A percentile compares a stretch with the other conserved stretches of the same genome.
phyloP scores from a whole-genome alignment of 2,329 filamentous ascomycete genomes.

The Stenocarpella maydis region DNA sequence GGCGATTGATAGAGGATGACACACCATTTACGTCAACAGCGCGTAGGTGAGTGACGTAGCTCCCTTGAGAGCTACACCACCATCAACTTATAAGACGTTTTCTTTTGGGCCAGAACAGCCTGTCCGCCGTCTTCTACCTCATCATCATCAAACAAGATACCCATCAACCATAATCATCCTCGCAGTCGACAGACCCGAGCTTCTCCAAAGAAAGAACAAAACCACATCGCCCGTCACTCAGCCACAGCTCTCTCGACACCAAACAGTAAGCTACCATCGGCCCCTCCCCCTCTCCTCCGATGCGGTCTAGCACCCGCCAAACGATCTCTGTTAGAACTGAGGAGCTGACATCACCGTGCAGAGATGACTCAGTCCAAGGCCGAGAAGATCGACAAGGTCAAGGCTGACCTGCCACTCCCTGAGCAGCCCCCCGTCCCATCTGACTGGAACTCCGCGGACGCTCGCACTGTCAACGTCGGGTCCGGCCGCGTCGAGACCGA shows the following conservation, averaged over 20 bases:
- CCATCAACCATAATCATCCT: background rate
- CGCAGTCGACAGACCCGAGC: background rate
- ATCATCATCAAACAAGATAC: conserved; percentile 24
- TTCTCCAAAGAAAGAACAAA: background rate
- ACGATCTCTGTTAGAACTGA: background rate
- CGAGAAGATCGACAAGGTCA: conserved; percentile 71
- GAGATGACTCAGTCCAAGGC: conserved; percentile 61
- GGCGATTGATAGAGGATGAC: background rate
- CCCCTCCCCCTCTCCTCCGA: background rate
- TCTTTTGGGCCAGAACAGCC: background rate
- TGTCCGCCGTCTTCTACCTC: background rate
- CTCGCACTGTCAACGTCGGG: conserved; percentile 73
- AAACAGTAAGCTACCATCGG: conserved; percentile 25
- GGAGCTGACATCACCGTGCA: conserved; percentile 14
- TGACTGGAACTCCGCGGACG: conserved; percentile 80
- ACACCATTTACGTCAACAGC: conserved; percentile 35
- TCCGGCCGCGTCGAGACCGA: conserved; percentile 64
- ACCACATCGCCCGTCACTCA: background rate
- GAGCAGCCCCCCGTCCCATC: conserved; percentile 79
- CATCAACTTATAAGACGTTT: conserved; percentile 31
- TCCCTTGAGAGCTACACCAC: conserved; percentile 17
- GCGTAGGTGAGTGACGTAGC: conserved; percentile 31
- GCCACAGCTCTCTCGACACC: background rate
- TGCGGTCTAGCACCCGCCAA: too few relatives aligned
- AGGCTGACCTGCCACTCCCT: conserved; percentile 80